Percentiles rank a stretch among this genome's conserved stretches.
phyloP scores from a whole-genome alignment of 2,329 filamentous ascomycete species.

The Aureobasidium sp. region DNA sequence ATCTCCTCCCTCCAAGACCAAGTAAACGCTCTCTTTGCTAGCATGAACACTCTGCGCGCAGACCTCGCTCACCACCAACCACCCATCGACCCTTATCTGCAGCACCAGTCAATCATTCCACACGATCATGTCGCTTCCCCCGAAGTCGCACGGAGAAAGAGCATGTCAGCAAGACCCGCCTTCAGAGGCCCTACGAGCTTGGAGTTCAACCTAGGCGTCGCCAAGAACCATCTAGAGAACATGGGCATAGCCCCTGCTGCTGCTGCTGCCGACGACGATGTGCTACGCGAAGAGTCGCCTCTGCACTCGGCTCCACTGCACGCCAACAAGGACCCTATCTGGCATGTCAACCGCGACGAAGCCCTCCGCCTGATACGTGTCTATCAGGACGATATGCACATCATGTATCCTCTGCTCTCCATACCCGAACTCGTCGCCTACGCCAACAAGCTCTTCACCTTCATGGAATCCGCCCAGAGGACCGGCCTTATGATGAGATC shows the following conservation, averaged over 20 bases:
- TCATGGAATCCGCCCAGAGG: conserved; percentile 58
- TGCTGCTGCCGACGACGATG: conserved; percentile 38
- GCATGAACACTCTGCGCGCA: conserved; percentile 56
- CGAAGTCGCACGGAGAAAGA: conserved; percentile 12
- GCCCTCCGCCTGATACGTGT: conserved; percentile 68
- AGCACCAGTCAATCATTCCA: conserved; percentile 14
- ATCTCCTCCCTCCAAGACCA: conserved; percentile 72
- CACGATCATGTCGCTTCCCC: conserved; percentile 9
- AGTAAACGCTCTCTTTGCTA: conserved; percentile 66
- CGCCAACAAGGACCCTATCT: conserved; percentile 63
- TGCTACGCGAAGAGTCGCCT: conserved; percentile 41
- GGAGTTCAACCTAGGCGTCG: conserved; percentile 76
- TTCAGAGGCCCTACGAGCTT: conserved; percentile 83
- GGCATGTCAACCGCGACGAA: conserved; percentile 68
- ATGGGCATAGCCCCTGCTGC: conserved; percentile 68
- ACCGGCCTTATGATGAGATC: conserved; percentile 48
- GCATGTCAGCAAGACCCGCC: conserved; percentile 38
- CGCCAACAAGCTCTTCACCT: conserved; percentile 59
- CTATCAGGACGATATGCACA: conserved; percentile 82
- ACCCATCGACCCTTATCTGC: conserved; percentile 28
- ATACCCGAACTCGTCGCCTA: conserved; percentile 64
- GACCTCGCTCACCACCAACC: conserved; percentile 32
- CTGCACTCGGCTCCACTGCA: conserved; percentile 25
- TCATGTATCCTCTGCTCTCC: conserved; percentile 83
- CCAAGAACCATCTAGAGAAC: conserved; percentile 75